Evolutionary conservation across 225 moss, liverwort and hornwort genomes (phyloP).

Genomic region (Bryoerythrophyllum caledonicum): DNA sequence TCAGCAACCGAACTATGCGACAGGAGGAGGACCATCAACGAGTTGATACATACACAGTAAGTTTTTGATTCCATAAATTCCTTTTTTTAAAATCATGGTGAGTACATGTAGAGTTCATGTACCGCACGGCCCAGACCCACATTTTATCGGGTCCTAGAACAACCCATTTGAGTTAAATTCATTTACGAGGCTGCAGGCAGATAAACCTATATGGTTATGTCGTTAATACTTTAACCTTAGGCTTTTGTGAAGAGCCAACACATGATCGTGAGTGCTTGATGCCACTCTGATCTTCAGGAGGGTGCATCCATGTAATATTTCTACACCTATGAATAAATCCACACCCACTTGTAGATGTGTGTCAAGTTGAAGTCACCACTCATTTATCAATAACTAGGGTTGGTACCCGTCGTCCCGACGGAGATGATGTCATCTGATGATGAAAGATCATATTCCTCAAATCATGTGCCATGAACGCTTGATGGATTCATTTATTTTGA

Average conservation of each 20-base stretch:
- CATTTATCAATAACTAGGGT: neutral
- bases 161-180: constrained; percentile 27
- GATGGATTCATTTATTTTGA: too few relatives aligned
- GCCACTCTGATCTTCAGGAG: neutral
- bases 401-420: too few relatives aligned
- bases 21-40: neutral
- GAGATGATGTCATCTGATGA: too few relatives aligned
- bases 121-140: constrained; percentile 38
- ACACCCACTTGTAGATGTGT: neutral
- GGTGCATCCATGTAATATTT: constrained; percentile 21
- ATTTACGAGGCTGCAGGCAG: constrained; percentile 21
- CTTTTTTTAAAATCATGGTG: constrained; percentile 17
- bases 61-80: neutral
- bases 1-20: neutral
- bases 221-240: neutral
- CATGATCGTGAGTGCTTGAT: constrained; percentile 13
- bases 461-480: too few relatives aligned
- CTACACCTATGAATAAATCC: neutral
- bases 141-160: constrained; percentile 24
- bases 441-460: too few relatives aligned
- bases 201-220: neutral
- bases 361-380: neutral
- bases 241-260: constrained; percentile 1
- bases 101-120: constrained; percentile 17
- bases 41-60: neutral